Evolutionary conservation across 208 protist species (phyloP).

Genomic region (Leishmania lainsoni): DNA sequence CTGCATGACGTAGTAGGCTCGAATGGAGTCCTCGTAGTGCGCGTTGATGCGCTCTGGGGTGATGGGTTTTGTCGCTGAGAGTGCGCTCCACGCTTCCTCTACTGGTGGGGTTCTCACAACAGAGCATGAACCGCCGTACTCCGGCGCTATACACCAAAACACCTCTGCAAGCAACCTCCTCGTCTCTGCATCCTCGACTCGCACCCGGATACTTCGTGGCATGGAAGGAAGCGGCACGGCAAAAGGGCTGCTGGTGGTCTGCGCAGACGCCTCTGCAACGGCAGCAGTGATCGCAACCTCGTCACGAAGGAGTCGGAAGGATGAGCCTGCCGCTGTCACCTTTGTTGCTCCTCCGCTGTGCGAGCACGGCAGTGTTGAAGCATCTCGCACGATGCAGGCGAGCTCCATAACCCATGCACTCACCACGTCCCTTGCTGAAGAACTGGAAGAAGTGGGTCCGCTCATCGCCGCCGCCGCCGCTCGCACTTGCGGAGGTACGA

Average conservation of each 20-base stretch:
- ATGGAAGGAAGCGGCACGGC: conserved; percentile 40
- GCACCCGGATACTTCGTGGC: conserved; percentile 49
- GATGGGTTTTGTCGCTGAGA: conserved; percentile 16
- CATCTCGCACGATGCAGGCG: conserved; percentile 42
- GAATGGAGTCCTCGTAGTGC: conserved; percentile 79
- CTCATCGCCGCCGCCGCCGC: conserved; percentile 2
- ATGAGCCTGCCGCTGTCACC: neutral
- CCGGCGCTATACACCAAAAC: conserved; percentile 64
- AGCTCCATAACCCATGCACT: conserved; percentile 43
- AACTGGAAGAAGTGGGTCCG: neutral
- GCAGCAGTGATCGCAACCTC: neutral
- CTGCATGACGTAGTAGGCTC: conserved; percentile 81
- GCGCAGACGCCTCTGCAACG: neutral
- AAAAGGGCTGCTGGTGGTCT: conserved; percentile 28
- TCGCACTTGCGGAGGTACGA: conserved; percentile 19
- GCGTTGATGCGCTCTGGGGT: conserved; percentile 56
- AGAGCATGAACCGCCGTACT: conserved; percentile 29
- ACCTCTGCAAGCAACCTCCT: conserved; percentile 71
- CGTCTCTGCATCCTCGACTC: conserved; percentile 42
- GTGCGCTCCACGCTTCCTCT: neutral
- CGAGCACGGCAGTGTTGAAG: conserved; percentile 2
- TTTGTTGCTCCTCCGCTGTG: neutral
- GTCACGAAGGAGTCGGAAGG: conserved; percentile 6
- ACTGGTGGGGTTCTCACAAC: neutral
- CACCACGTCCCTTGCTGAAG: conserved; percentile 11